These are phyloP conservation scores for Lasiosphaeris hirsuta DNA, from an alignment of 495 filamentous ascomycete species.

Conservation along the genomic window DNA sequence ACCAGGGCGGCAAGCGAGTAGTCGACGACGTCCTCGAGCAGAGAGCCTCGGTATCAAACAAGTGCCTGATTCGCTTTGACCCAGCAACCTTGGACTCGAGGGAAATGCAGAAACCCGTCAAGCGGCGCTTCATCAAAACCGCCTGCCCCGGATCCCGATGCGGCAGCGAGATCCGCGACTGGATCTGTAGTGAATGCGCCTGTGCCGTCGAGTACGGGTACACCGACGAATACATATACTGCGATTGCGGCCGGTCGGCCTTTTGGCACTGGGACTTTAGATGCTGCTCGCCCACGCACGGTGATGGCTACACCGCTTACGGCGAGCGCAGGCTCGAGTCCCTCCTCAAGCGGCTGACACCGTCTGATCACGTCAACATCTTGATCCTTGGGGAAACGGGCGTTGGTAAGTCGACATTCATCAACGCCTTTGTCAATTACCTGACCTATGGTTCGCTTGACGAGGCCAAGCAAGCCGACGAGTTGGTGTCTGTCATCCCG, in stretches of 20 bases:
- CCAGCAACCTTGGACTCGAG: slow-evolving; percentile 9
- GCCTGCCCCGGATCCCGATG: slow-evolving; percentile 32
- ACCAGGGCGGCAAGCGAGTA: slow-evolving; percentile 10
- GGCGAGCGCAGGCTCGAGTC: neutral
- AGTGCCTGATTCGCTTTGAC: slow-evolving; percentile 21
- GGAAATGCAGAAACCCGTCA: slow-evolving; percentile 17
- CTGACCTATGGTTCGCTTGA: slow-evolving; percentile 34
- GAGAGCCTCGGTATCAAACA: slow-evolving; percentile 15
- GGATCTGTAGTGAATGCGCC: slow-evolving; percentile 34
- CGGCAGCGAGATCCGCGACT: slow-evolving; percentile 22
- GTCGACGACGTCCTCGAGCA: slow-evolving; percentile 21
- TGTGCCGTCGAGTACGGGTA: slow-evolving; percentile 32
- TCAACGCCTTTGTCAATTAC: slow-evolving; percentile 48
- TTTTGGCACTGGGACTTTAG: slow-evolving; percentile 29
- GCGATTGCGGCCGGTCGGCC: slow-evolving; percentile 33
- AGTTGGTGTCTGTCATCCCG: slow-evolving; percentile 35
- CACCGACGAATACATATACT: slow-evolving; percentile 34
- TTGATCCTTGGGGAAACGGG: slow-evolving; percentile 46
- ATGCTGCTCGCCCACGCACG: slow-evolving; percentile 25
- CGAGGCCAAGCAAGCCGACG: slow-evolving; percentile 23
- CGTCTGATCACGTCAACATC: slow-evolving; percentile 36
- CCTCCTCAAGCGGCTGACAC: slow-evolving; percentile 14
- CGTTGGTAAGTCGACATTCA: slow-evolving; percentile 47
- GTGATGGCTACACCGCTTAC: neutral
- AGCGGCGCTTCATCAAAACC: slow-evolving; percentile 28